Conservation (phyloP, 2,329 filamentous ascomycete genomes). For the Aspergillus sp. region DNA sequence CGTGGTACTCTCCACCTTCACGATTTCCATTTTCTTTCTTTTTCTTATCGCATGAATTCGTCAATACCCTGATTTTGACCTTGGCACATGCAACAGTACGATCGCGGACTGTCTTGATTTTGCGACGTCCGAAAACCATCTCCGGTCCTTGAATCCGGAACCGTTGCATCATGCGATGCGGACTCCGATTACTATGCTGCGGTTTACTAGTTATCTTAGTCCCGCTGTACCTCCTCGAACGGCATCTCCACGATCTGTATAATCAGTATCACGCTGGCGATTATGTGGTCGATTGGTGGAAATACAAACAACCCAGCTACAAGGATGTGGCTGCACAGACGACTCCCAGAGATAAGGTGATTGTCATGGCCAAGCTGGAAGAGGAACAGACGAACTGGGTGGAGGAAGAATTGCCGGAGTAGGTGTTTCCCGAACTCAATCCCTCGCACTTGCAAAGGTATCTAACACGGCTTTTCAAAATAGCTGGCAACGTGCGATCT, state of each 20-base stretch:
- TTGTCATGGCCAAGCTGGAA: constrained; percentile 40
- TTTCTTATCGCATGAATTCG: no score
- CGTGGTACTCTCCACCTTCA: no score
- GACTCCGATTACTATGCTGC: constrained; percentile 22
- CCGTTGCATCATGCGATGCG: constrained; percentile 24
- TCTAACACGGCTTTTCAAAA: constrained; percentile 1
- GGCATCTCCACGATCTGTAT: constrained; percentile 27
- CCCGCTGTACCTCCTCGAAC: constrained; percentile 24
- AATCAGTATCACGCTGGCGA: constrained; percentile 31
- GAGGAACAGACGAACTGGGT: constrained; percentile 43
- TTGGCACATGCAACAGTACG: no score
- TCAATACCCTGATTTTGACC: no score
- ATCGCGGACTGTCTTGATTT: no score
- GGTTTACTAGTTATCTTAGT: constrained; percentile 17
- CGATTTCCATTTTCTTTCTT: no score
- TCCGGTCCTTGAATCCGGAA: no score
- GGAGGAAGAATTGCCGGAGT: constrained; percentile 39
- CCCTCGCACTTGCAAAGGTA: neutral
- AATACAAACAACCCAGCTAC: constrained; percentile 10
- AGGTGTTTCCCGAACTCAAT: constrained; percentile 9
- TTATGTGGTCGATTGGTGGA: constrained; percentile 28
- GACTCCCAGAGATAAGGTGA: constrained; percentile 29
- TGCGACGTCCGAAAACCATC: no score
- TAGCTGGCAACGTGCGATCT: constrained; percentile 43
- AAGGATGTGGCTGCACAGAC: neutral